Evolutionary conservation across 75 land plant genomes (phyloP), one percentile per base, ranked within the genome.

Genomic region (Adiantum capillusveneris): DNA sequence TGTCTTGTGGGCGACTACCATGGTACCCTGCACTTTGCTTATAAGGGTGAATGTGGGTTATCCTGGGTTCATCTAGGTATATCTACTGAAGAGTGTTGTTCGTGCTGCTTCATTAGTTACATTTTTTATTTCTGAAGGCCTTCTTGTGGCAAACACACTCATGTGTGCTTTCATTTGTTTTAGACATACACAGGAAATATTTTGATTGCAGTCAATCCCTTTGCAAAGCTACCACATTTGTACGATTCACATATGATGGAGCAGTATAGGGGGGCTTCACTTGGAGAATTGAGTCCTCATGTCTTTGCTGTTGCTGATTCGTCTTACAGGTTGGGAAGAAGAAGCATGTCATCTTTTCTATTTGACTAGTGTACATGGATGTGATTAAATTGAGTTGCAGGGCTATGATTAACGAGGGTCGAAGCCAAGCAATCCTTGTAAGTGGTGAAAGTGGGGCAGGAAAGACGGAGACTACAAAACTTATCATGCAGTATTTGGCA

Each of bases 361-460:
- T n/a, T n/a, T n/a, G n/a, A n/a, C n/a, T n/a, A n/a, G n/a, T n/a
- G 57, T 39, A 39, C 42, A 39, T 39, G 42, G 13, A n/a, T n/a
- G n/a, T n/a, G n/a, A n/a, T n/a, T n/a, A n/a, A n/a, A 26, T 37
- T 31, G 60, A 5, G 25, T 58, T 61, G 19, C 67, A 90, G 96
- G 64, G 82, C 79, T 39, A 90, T 90, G 87, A 73, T 86, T 22
- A 76, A 69, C 53, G 96, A 90, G 53, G 72, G 70, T 1, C 61
- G 64, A 53, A 86, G 92, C 69, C 96, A 90, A 58, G 78, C 96
- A 46, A 90, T 95, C 36, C 64, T 95, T 59, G 99, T 95, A 42
- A 95, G 99, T 81, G 99, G 99, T 56, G 99, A 95, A 65, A 95
- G 99, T 68, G 99, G 99, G 49, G 99, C 99, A 54, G 99, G 99